A percentile compares a stretch with the other conserved stretches of the same genome.
phyloP scores from a whole-genome alignment of 2,329 filamentous ascomycete species.

The Endoconidiophora laricicola region DNA sequence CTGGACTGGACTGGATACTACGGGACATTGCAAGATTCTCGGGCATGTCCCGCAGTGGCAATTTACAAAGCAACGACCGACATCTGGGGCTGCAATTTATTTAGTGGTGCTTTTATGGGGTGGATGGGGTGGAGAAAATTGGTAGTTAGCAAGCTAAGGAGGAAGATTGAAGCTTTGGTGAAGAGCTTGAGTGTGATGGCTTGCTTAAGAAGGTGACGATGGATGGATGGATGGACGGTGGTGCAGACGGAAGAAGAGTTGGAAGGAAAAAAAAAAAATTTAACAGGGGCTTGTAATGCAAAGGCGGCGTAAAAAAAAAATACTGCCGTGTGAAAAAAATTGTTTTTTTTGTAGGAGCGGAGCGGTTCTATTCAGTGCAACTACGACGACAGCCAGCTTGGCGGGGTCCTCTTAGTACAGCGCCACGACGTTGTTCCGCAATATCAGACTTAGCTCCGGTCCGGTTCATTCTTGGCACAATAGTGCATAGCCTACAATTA shows the following conservation, averaged over 20 bases:
- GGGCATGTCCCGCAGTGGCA: constrained; percentile 56
- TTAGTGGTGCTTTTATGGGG: constrained; percentile 29
- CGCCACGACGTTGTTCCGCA: too few species aligned
- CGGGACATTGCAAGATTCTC: constrained; percentile 38
- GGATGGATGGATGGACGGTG: constrained; percentile 14
- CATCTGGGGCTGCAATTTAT: constrained; percentile 37
- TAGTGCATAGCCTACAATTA: neutral
- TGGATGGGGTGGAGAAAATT: constrained; percentile 21
- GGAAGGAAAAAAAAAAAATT: constrained; percentile 6
- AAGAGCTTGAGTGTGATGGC: constrained; percentile 20
- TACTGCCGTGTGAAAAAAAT: neutral
- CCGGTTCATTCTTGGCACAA: neutral
- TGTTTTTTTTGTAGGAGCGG: neutral
- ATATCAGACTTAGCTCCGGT: too few species aligned
- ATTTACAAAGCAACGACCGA: constrained; percentile 60
- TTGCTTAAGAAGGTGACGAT: constrained; percentile 20
- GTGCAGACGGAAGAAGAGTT: constrained; percentile 13
- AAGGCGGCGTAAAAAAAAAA: constrained; percentile 5
- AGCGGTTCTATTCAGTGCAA: neutral
- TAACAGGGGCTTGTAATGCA: neutral
- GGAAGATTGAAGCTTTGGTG: constrained; percentile 12
- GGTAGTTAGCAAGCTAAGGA: neutral
- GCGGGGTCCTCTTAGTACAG: too few species aligned
- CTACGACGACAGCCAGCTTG: neutral
- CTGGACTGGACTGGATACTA: constrained; percentile 54